Evolutionary conservation across 2,329 filamentous ascomycete species (phyloP).

Genomic region (Stagonosporopsis cucurbitacearum): DNA sequence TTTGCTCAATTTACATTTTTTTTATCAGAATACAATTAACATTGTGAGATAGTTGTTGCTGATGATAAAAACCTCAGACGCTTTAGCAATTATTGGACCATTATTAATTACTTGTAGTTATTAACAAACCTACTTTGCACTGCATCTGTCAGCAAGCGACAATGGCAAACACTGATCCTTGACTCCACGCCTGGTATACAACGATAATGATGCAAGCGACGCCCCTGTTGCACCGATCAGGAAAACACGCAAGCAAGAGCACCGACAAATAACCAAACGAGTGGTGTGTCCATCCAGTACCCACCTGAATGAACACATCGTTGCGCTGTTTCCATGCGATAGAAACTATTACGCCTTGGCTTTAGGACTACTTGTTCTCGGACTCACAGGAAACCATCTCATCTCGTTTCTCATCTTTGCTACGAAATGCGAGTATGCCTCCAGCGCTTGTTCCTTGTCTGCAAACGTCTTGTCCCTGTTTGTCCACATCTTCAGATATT

Average conservation of each 20-base stretch:
- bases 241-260: not conserved
- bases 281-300: not conserved
- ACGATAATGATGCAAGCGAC: not conserved
- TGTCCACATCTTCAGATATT: constrained; percentile 43
- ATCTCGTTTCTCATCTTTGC: constrained; percentile 32
- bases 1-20: too few relatives aligned
- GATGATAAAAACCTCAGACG: not conserved
- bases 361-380: constrained; percentile 9
- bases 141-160: not conserved
- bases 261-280: not conserved
- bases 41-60: too few relatives aligned
- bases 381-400: constrained; percentile 32
- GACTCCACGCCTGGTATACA: constrained; percentile 15
- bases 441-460: constrained; percentile 32
- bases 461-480: constrained; percentile 33
- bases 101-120: not conserved
- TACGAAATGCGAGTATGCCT: constrained; percentile 34
- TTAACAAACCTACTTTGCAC: not conserved
- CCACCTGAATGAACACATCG: not conserved
- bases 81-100: not conserved
- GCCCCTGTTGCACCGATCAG: not conserved
- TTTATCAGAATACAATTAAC: too few relatives aligned
- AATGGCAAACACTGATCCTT: not conserved
- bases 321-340: not conserved
- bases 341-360: constrained; percentile 4